Evolutionary conservation across 169 alveolate genomes (phyloP), one percentile per base, ranked within the genome.

Genomic region (Plasmodium vivax): DNA sequence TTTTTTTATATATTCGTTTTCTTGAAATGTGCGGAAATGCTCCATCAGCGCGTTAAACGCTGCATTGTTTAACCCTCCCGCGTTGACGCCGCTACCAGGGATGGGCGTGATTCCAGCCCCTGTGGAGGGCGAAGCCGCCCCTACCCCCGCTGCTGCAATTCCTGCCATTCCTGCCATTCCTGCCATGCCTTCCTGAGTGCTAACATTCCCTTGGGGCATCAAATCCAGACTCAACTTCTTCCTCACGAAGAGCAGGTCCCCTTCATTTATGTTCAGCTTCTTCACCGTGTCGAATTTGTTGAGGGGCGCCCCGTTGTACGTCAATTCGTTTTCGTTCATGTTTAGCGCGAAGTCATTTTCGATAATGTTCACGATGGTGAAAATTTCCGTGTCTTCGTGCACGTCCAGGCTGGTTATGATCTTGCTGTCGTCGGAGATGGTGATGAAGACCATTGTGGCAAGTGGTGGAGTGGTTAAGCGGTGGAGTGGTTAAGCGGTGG

Each of bases 321-420:
- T 90, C 62, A 90, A 74, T 80, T 90, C 94, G 47, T 90, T 62
- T 43, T 58, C 38, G 77, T 90, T 90, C 94, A 90, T 90, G 45
- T 80, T 68, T 30, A 90, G 34, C 38, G 43, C 36, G 74, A 90
- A 90, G 38, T 90, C 94, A 90, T 90, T 90, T 43, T 90, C 94
- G 47, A 90, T 90, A 41, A 90, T 90, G 85, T 80, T 90, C 58
- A 71, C 79, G 19, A 90, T 80, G 8, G 90, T 90, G 23, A 32
- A 90, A 27, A 90, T 90, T 90, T 80, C 90, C n/a, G 94, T 90
- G 34, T 90, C 94, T 71, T 90, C 94, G 72, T 79, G 90, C 27
- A 90, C 83, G 32, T 90, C 94, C 14, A 90, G 83, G 58, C 94
- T 90, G 3, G 94, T 90, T 90, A 90, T 90, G 47, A 90, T 90